These are phyloP conservation scores for Iberis amara DNA, from an alignment of 441 rosid species.

Conservation along the genomic window DNA sequence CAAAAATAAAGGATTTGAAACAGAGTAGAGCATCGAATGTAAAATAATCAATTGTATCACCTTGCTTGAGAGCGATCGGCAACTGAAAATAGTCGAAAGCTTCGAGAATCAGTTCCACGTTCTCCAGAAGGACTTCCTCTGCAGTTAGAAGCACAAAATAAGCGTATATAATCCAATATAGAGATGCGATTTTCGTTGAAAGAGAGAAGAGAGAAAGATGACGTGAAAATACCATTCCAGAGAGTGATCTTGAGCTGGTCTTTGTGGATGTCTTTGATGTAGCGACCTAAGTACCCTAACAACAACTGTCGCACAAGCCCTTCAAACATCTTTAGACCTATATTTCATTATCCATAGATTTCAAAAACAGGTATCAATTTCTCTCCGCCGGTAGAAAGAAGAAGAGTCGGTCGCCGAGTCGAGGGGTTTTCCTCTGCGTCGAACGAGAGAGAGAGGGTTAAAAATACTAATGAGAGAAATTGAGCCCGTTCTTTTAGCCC, in stretches of 20 bases:
- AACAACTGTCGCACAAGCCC: conserved; percentile 61
- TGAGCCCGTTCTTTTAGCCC: no score
- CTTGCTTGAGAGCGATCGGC: conserved; percentile 75
- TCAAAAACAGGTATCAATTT: neutral
- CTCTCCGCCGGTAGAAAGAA: conserved; percentile 3
- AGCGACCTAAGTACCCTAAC: conserved; percentile 76
- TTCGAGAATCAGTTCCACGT: conserved; percentile 78
- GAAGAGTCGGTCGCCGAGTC: conserved; percentile 25
- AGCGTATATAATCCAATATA: conserved; percentile 14
- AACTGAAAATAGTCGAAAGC: conserved; percentile 87
- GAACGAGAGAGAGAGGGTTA: no score
- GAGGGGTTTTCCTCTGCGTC: no score
- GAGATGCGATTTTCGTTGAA: neutral
- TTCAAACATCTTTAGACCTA: conserved; percentile 49
- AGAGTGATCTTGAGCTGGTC: conserved; percentile 78
- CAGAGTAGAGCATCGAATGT: neutral
- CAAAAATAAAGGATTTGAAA: neutral
- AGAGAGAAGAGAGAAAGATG: neutral
- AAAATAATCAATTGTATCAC: conserved; percentile 24
- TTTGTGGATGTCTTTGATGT: conserved; percentile 68
- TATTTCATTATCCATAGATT: conserved; percentile 6
- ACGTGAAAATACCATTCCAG: conserved; percentile 44
- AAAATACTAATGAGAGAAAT: no score
- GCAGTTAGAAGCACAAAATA: conserved; percentile 13
- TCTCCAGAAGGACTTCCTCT: conserved; percentile 67